Percentiles rank a stretch among this genome's conserved stretches.
Evolutionary conservation across 306 rosid genomes (phyloP).

Genomic region (Gynostemma pentaphyllum): DNA sequence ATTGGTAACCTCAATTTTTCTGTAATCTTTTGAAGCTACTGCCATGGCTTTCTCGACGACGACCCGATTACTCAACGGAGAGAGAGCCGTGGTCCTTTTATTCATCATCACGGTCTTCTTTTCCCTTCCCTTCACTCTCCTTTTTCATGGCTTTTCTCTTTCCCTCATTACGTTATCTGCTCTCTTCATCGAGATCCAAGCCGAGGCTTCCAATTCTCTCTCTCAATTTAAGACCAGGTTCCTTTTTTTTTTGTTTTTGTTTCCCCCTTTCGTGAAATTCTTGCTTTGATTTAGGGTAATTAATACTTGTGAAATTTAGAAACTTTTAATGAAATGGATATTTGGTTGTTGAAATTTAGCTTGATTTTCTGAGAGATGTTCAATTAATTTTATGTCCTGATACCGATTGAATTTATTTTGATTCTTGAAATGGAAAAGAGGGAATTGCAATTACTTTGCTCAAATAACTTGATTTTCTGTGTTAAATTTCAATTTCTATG

Average conservation of each 20-base stretch:
- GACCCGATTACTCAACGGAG: conserved; percentile 45
- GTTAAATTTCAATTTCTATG: conserved; percentile 9
- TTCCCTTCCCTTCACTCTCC: conserved; percentile 63
- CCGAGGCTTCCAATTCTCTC: conserved; percentile 32
- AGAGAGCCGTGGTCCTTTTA: conserved; percentile 53
- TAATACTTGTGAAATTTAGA: no score
- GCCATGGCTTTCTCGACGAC: conserved; percentile 21
- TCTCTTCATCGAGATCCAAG: conserved; percentile 52
- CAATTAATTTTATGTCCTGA: not conserved
- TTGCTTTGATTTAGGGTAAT: not conserved
- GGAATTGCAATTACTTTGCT: not conserved
- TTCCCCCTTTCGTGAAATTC: not conserved
- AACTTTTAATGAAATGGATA: not conserved
- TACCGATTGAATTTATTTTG: not conserved
- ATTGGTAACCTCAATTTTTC: not conserved
- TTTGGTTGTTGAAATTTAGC: not conserved
- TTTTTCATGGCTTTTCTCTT: conserved; percentile 61
- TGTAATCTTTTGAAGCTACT: not conserved
- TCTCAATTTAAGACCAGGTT: conserved; percentile 50
- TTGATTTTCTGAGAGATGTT: not conserved
- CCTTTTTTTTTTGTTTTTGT: not conserved
- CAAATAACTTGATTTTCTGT: not conserved
- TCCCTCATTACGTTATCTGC: conserved; percentile 60
- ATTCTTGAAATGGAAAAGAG: not conserved
- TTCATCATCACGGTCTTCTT: conserved; percentile 41